Evolutionary conservation across 768 basidiomycete genomes (phyloP), one percentile per base, ranked within the genome.

Genomic region (Trametes villosa): DNA sequence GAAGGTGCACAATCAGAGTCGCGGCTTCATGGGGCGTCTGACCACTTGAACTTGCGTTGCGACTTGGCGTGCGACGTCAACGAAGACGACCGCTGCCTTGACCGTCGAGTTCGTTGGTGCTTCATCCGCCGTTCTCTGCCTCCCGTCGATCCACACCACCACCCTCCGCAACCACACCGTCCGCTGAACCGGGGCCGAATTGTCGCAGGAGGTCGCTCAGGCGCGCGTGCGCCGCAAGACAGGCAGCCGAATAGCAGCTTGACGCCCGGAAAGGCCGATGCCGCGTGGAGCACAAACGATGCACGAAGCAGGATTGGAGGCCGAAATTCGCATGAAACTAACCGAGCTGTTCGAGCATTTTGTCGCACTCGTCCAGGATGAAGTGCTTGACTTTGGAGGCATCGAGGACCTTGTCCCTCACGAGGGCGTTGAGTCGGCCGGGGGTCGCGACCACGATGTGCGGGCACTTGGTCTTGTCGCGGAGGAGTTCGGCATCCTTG

Each of bases 331-430:
- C 83, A 88, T 77, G 86, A 53, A 53, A 99, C 97, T 98, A 93
- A 99, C 97, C 97, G 81, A 99, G 95, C 87, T 95, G 92, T 86
- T 99, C 97, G 75, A 99, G 91, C 94, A 99, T 98, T 87, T 99
- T 99, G 85, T 99, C 97, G 85, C 97, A 99, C 82, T 99, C 97
- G 85, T 99, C 97, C 76, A 99, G 82, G 58, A 97, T 95, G 78
- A 99, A 99, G 82, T 98, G 96, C 80, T 98, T 98, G 77, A 98
- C 94, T 72, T 92, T 88, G 78, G 92, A 92, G 65, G 92, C 92
- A 73, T 97, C 94, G 77, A 99, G 76, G 70, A 91, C 85, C 82
- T 98, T 98, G 79, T 98, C 97, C 67, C 96, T 84, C 50, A 89
- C 87, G 67, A 99, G 89, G 56, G 96, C 96, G 74, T 98, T 97